Conservation (phyloP, 495 filamentous ascomycete species). For the Chaetomium cochliodes region DNA sequence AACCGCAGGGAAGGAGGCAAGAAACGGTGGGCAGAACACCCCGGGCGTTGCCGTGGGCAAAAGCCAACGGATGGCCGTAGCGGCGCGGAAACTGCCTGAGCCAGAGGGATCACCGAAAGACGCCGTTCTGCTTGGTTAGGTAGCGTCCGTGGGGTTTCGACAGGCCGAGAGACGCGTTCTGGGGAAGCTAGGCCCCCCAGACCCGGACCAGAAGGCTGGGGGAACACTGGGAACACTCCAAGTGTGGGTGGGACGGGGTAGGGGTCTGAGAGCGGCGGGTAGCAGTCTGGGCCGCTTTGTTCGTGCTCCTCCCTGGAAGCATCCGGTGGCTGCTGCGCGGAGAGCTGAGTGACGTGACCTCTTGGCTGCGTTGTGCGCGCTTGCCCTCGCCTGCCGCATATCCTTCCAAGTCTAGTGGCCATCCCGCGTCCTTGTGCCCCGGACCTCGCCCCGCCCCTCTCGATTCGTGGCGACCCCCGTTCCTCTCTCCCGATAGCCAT, state of each 20-base stretch:
- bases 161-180: not conserved
- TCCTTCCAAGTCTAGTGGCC: conserved; percentile 15
- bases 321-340: conserved; percentile 1
- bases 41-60: not conserved
- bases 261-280: not conserved
- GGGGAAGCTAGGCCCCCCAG: not conserved
- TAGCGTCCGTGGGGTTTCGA: not conserved
- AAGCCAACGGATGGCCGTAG: not conserved
- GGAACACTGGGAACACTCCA: not conserved
- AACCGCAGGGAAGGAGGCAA: not conserved
- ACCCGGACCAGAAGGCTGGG: not conserved
- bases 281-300: not conserved
- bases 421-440: conserved; percentile 11
- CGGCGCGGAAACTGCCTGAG: not conserved
- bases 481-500: conserved; percentile 27
- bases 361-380: conserved; percentile 12
- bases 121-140: conserved; percentile 11
- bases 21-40: not conserved
- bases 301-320: not conserved
- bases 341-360: conserved; percentile 17
- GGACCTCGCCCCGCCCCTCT: conserved; percentile 13
- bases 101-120: not conserved
- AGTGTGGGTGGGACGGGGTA: not conserved
- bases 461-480: conserved; percentile 25
- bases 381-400: conserved; percentile 5